Evolutionary conservation across 345 rosid genomes (phyloP), one percentile per base, ranked within the genome.

Genomic region (Syzygium oleosum): DNA sequence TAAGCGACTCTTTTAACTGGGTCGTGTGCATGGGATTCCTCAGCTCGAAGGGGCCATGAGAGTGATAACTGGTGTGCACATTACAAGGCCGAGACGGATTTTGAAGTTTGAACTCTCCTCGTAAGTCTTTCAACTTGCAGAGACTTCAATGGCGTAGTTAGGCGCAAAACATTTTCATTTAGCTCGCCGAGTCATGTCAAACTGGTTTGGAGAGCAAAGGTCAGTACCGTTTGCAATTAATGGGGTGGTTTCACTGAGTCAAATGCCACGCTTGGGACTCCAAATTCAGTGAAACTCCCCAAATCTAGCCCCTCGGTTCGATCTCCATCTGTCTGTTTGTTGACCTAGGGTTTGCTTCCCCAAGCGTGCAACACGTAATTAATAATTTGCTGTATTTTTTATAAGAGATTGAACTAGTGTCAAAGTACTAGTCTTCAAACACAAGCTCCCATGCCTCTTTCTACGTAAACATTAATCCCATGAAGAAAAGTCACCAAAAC

Each of bases 271-370:
- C 93, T 94, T 88, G 94, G 95, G 92, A 94, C 95, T 89, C 91
- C 93, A 93, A 91, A 92, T 92, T 90, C 92, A 92, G 91, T 93
- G 93, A 92, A 94, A 91, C 89, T 92, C 92, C 92, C 94, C 86
- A 91, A 90, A 90, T 80, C 87, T 78, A 63, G 90, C 92, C 93
- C 93, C 87, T 92, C 92, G 91, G 88, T 93, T 89, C 73, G 88
- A 90, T 80, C 94, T 89, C 90, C 87, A 91, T 88, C 89, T 92
- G 94, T 92, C 95, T 91, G 52, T 77, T 49, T 63, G 77, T 87
- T 87, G 89, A 87, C 89, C 89, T 87, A 46, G 89, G 89, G 61
- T 65, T 87, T 87, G 85, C 61, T 52, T 46, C 78, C 77, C 77
- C 86, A 61, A 84, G 86, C 88, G 86, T 87, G 88, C 88, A 87